Evolutionary conservation across 768 basidiomycete species (phyloP).

Genomic region (Tricholoma flavovirens): DNA sequence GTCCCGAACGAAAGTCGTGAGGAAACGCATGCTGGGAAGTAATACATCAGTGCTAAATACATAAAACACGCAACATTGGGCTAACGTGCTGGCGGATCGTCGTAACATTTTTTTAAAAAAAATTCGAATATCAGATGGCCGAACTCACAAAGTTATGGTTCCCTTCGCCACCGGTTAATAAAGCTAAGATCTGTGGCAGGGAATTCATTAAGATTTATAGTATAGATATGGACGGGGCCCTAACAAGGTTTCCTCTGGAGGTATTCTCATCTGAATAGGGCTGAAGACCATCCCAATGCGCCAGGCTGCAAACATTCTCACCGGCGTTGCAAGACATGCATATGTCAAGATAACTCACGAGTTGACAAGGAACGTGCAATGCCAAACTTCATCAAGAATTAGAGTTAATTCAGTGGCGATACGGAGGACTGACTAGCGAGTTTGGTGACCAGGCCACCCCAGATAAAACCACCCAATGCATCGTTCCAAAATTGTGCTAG

Average conservation of each 20-base stretch:
- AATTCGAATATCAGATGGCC: not conserved
- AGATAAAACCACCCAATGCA: slow-evolving; percentile 59
- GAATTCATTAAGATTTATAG: not conserved
- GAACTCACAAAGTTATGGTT: slow-evolving; percentile 70
- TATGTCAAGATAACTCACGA: slow-evolving; percentile 39
- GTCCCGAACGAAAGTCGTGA: slow-evolving; percentile 70
- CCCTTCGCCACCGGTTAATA: slow-evolving; percentile 72
- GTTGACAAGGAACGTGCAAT: slow-evolving; percentile 66
- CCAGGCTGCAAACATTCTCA: slow-evolving; percentile 37
- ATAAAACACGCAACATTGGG: not conserved
- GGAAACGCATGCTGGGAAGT: slow-evolving; percentile 63
- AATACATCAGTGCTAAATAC: not conserved
- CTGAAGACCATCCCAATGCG: slow-evolving; percentile 79
- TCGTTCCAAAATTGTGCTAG: slow-evolving; percentile 61
- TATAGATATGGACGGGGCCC: slow-evolving; percentile 10
- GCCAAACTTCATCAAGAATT: slow-evolving; percentile 48
- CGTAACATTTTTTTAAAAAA: not conserved
- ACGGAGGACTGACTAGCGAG: slow-evolving; percentile 43
- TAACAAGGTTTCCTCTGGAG: slow-evolving; percentile 66
- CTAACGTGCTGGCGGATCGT: slow-evolving; percentile 38
- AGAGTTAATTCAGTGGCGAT: not conserved
- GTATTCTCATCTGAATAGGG: slow-evolving; percentile 79
- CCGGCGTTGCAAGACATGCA: not conserved
- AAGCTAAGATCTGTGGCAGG: slow-evolving; percentile 49
- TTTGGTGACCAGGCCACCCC: slow-evolving; percentile 61